These are phyloP conservation scores for Stipa capillata DNA, from an alignment of 176 grass and related monocot species.

Conservation along the genomic window DNA sequence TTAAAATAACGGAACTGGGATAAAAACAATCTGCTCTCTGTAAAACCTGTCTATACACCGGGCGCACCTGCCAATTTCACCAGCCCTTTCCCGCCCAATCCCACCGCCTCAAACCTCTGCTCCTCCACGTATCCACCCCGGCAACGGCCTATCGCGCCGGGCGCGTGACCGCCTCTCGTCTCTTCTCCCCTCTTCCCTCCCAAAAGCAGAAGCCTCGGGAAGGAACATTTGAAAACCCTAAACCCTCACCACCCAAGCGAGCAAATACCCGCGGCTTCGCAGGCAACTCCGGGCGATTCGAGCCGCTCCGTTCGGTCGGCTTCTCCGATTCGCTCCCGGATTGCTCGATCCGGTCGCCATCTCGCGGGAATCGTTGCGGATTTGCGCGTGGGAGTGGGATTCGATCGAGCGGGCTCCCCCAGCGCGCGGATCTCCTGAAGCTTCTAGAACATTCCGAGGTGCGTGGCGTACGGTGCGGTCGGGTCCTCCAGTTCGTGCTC, in stretches of 20 bases:
- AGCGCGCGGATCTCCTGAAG: conserved; percentile 3
- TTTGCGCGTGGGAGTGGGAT: conserved; percentile 2
- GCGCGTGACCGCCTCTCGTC: neutral
- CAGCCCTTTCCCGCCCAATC: neutral
- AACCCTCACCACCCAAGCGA: conserved; percentile 4
- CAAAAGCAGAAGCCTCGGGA: conserved; percentile 8
- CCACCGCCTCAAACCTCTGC: neutral
- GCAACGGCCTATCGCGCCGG: conserved; percentile 3
- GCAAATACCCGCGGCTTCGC: neutral
- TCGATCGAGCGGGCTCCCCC: neutral
- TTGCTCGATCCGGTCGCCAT: neutral
- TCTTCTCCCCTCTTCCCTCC: neutral
- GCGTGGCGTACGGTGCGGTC: neutral
- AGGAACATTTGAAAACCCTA: conserved; percentile 23
- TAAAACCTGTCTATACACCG: too few species aligned
- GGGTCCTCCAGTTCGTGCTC: neutral
- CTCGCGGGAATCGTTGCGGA: neutral
- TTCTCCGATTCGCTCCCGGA: neutral
- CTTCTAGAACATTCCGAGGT: conserved; percentile 1
- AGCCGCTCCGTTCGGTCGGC: neutral
- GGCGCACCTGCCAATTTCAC: neutral
- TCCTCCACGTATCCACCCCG: neutral
- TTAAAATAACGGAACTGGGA: too few species aligned
- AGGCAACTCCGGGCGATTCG: neutral
- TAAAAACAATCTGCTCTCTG: too few species aligned